phyloP scores from a whole-genome alignment of 495 filamentous ascomycete genomes.

The Parathielavia hyrcaniae region DNA sequence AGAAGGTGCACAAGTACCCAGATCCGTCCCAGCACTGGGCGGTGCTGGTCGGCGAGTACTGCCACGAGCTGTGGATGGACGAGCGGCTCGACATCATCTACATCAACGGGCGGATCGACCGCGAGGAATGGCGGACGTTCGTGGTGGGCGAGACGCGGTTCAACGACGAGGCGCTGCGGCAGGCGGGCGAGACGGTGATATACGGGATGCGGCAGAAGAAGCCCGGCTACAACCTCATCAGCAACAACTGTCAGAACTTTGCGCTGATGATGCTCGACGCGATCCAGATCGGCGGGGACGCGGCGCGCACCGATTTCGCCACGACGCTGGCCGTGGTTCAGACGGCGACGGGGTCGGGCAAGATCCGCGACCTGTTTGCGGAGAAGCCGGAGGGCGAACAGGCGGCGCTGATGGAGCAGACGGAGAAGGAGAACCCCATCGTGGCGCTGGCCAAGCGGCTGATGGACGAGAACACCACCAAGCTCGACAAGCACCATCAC shows the following conservation, averaged over 20 bases:
- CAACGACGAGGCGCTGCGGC: conserved; percentile 40
- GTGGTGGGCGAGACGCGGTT: conserved; percentile 41
- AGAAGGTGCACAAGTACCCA: conserved; percentile 38
- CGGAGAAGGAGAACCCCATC: conserved; percentile 16
- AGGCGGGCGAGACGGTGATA: conserved; percentile 40
- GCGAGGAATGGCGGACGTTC: conserved; percentile 36
- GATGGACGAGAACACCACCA: conserved; percentile 41
- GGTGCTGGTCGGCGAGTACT: conserved; percentile 42
- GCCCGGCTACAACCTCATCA: conserved; percentile 43
- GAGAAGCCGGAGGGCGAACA: conserved; percentile 27
- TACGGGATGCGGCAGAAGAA: conserved; percentile 36
- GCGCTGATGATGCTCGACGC: conserved; percentile 39
- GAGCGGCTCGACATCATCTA: conserved; percentile 44
- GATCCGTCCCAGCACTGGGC: conserved; percentile 50
- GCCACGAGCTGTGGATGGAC: conserved; percentile 44
- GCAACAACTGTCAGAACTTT: conserved; percentile 47
- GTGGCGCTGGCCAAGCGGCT: conserved; percentile 32
- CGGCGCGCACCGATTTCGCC: conserved; percentile 34
- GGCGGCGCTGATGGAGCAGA: conserved; percentile 18
- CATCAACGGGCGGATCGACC: conserved; percentile 34
- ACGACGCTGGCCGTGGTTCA: conserved; percentile 41
- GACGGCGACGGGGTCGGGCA: conserved; percentile 34
- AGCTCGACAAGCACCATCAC: conserved; percentile 35
- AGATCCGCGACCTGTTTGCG: conserved; percentile 36
- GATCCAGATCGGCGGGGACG: conserved; percentile 35